Evolutionary conservation across 2,329 filamentous ascomycete species (phyloP).

Genomic region (Neonectria sp.): DNA sequence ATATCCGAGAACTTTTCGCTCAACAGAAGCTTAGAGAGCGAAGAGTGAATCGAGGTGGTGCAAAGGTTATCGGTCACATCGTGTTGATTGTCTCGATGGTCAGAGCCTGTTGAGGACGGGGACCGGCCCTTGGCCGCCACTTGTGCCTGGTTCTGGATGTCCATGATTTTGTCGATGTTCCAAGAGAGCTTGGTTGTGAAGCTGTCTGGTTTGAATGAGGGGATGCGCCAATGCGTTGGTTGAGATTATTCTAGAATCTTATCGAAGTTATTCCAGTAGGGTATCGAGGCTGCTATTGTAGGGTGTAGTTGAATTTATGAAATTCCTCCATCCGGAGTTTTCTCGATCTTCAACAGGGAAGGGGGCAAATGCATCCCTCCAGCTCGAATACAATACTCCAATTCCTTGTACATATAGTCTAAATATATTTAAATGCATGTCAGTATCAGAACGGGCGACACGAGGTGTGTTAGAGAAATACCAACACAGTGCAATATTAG

Average conservation of each 20-base stretch:
- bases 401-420: too few relatives aligned
- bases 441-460: too few relatives aligned
- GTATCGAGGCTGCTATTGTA: neutral
- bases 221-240: neutral
- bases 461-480: neutral
- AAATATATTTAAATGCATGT: too few relatives aligned
- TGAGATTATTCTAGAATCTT: neutral
- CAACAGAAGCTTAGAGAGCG: neutral
- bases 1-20: slow-evolving; percentile 52
- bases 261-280: neutral
- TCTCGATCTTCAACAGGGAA: too few relatives aligned
- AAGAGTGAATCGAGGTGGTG: slow-evolving; percentile 1
- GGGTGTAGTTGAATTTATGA: neutral
- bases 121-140: neutral
- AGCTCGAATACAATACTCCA: too few relatives aligned
- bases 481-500: neutral
- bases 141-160: neutral
- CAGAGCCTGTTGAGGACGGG: neutral
- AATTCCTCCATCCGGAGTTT: neutral
- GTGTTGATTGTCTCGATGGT: neutral
- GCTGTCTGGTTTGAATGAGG: neutral
- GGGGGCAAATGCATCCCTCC: too few relatives aligned
- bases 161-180: neutral
- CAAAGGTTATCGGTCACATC: slow-evolving; percentile 20
- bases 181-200: neutral